A percentile compares a stretch with the other conserved stretches of the same genome.
Evolutionary conservation across 139 green algal species (phyloP).

Genomic region (Asterochloris erici): DNA sequence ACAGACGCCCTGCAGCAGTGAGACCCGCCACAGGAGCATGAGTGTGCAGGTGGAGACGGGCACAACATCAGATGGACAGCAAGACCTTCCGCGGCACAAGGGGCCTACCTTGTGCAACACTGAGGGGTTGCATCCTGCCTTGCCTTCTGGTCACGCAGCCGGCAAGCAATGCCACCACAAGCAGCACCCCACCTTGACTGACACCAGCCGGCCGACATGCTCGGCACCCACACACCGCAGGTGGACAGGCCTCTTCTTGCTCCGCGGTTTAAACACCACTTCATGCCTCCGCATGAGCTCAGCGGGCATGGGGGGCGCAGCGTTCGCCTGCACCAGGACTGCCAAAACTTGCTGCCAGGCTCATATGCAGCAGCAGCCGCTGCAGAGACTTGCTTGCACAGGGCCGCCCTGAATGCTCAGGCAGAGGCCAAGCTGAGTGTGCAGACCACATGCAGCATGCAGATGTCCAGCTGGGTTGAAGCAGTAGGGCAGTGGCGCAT

Average conservation of each 20-base stretch:
- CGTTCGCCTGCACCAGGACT: neutral
- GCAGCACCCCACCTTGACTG: slow-evolving; percentile 51
- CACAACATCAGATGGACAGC: neutral
- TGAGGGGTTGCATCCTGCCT: neutral
- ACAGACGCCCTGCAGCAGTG: slow-evolving; percentile 74
- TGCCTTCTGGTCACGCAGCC: neutral
- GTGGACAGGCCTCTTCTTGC: slow-evolving; percentile 36
- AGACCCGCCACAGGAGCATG: neutral
- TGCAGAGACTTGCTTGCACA: too few species aligned
- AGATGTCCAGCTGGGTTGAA: too few species aligned
- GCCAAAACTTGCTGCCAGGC: neutral
- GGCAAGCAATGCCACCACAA: neutral
- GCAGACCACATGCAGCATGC: too few species aligned
- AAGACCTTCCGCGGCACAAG: too few species aligned
- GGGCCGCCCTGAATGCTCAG: too few species aligned
- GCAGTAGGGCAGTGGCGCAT: too few species aligned
- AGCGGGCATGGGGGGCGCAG: slow-evolving; percentile 52
- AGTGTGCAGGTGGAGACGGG: neutral
- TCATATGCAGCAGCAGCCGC: neutral
- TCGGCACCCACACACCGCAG: slow-evolving; percentile 70
- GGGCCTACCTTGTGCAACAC: neutral
- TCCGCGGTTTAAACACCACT: slow-evolving; percentile 64
- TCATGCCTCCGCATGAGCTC: slow-evolving; percentile 85
- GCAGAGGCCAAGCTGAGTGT: too few species aligned
- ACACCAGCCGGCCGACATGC: slow-evolving; percentile 87